Evolutionary conservation across 2,329 filamentous ascomycete species (phyloP), one percentile per base, ranked within the genome.

Genomic region (Pseudocercospora fijiensis): DNA sequence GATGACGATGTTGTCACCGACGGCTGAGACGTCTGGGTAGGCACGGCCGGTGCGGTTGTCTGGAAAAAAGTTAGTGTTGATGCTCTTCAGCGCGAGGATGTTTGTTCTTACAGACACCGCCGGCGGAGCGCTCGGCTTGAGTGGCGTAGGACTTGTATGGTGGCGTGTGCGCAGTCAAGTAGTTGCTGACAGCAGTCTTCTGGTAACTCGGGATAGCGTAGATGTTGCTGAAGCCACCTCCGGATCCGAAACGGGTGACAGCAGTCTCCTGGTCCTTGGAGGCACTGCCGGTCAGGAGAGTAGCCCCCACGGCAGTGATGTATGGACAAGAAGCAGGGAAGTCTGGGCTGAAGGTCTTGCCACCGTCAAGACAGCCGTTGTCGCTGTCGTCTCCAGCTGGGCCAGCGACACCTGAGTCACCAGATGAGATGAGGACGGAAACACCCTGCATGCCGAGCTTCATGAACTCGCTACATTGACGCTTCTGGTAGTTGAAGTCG

Each of bases 401-500:
- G 4, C 67, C 66, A 4, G 60, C 61, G 13, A 82, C 80, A 47
- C 80, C 81, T 26, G 73, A 78, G 68, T 83, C 81, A 10, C 81
- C 81, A 3, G 78, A 81, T 2, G 81, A 80, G 65, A 82, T 79
- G 66, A 84, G 71, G 20, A 83, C 73, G 4, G 78, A 80, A 2
- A 82, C 79, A 24, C 82, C 82, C 55, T 82, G 81, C 63, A 81
- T 76, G 18, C 81, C 82, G 24, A 84, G 79, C 67, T 84, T 83
- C 59, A 81, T 76, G 70, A 75, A 81, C 45, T 80, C 77, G 51
- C 76, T 76, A 67, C 78, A 80, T 65, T 80, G 78, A 3, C 78
- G 75, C 66, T 82, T 76, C 67, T 85, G 82, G 74, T 88, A 88
- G 65, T 75, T 77, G 4, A 79, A 74, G 0, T 85, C 84, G 20